Conservation (phyloP, 1,284 basidiomycete species). For the Cryptococcus jaspeensis region DNA sequence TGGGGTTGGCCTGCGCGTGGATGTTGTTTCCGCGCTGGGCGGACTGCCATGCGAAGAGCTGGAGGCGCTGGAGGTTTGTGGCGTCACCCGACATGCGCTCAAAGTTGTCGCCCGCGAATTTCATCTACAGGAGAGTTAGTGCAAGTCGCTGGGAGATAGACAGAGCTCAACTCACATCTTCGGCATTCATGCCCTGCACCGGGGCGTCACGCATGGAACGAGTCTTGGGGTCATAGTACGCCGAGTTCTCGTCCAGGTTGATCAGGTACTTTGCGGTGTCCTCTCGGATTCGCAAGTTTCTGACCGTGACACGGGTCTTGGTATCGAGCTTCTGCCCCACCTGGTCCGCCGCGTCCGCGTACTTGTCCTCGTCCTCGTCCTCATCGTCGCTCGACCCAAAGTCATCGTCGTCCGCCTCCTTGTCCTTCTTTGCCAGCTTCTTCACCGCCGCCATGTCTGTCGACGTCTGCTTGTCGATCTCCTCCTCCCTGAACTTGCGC, state of each 20-base stretch:
- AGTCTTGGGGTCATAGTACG: constrained; percentile 99
- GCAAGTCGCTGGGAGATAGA: constrained; percentile 1
- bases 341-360: constrained; percentile 94
- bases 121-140: constrained; percentile 58
- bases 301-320: constrained; percentile 95
- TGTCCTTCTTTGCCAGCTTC: constrained; percentile 79
- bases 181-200: constrained; percentile 67
- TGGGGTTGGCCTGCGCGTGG: constrained; percentile 94
- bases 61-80: constrained; percentile 83
- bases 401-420: constrained; percentile 67
- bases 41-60: constrained; percentile 97
- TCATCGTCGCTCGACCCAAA: constrained; percentile 96
- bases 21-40: constrained; percentile 89
- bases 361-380: constrained; percentile 92
- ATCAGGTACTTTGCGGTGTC: constrained; percentile 99
- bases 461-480: constrained; percentile 93
- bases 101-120: constrained; percentile 97
- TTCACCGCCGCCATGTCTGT: constrained; percentile 79
- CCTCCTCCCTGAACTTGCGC: constrained; percentile 86
- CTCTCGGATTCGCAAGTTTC: constrained; percentile 97
- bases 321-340: constrained; percentile 97
- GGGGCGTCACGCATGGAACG: constrained; percentile 99
- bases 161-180: constrained; percentile 66
- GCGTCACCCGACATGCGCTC: constrained; percentile 84
- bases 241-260: constrained; percentile 91